Base-by-base conservation (phyloP, 2,329 filamentous ascomycete genomes). In the Penicillium sp. region DNA sequence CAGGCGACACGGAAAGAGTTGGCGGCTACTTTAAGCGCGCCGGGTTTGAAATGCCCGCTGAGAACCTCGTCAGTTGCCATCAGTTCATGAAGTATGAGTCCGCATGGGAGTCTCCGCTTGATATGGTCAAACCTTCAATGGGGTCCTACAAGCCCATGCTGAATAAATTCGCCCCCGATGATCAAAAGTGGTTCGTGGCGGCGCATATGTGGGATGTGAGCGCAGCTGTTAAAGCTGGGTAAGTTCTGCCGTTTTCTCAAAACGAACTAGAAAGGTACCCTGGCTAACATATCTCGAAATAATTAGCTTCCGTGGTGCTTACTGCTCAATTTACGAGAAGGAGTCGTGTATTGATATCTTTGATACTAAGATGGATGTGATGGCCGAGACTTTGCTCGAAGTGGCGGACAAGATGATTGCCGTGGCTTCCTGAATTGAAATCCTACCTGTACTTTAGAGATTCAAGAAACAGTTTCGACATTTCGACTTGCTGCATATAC, bases 141-240 rank as follows among this genome's bases (percentile, higher is more conserved):
- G 69, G 59, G 24, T 72, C 75, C 0, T 81, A 81, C 55, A 57
- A 62, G 52, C 66, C 69, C 1, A 60, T 76, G 6, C 61, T 75
- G 31, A 67, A 69, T n/a, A 63, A 60, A 43, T 71, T 79, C 48
- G 69, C 56, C 0, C 56, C 57, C 0, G 63, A 66, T 0, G 65
- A 74, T 38, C 53, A 63, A 52, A 71, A 70, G 40, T 81, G 77
- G 77, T 81, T 80, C 60, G 78, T 76, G 1, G 78, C 79, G 1
- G 78, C 77, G 21, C 79, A 81, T 63, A 76, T 77, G 70, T 81
- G 78, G 79, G 78, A 82, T 66, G 77, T 78, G 1, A 70, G 71
- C 17, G 75, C 77, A 3, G 78, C 78, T 8, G 69, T 68, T 42
- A 69, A 67, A 48, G 70, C 69, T n/a, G 76, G 76, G 54, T 41